Conservation (phyloP, 1,284 basidiomycete species). For the Puccinia horiana region DNA sequence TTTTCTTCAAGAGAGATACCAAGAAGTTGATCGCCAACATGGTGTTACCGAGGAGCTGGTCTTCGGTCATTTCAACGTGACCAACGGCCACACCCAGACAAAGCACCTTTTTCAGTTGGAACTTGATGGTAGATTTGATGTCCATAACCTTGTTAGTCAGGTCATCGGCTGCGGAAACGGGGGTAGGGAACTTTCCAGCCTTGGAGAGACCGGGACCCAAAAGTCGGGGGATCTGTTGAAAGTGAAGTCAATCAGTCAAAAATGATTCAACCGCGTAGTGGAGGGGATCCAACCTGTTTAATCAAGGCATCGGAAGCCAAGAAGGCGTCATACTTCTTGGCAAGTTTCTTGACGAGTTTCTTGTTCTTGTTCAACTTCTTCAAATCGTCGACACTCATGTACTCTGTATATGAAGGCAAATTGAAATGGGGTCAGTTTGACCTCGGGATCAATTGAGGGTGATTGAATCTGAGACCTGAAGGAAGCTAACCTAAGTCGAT, state of each 20-base stretch:
- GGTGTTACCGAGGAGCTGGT: slow-evolving; percentile 93
- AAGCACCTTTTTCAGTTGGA: slow-evolving; percentile 99
- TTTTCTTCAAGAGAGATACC: slow-evolving; percentile 98
- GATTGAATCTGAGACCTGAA: background rate
- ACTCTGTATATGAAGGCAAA: slow-evolving; percentile 42
- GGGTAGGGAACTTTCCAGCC: slow-evolving; percentile 99
- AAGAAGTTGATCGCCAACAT: slow-evolving; percentile 99
- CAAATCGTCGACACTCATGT: slow-evolving; percentile 99
- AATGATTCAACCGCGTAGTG: background rate
- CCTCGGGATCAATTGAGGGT: background rate
- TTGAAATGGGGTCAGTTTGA: background rate
- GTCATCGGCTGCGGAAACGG: slow-evolving; percentile 87
- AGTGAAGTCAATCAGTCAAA: background rate
- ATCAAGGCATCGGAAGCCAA: slow-evolving; percentile 95
- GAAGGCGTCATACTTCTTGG: slow-evolving; percentile 99
- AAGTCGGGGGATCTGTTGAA: slow-evolving; percentile 82
- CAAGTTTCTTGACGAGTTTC: slow-evolving; percentile 99
- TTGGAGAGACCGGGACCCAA: slow-evolving; percentile 99
- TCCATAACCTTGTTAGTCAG: slow-evolving; percentile 87
- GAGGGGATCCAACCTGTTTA: slow-evolving; percentile 69
- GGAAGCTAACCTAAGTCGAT: slow-evolving; percentile 70
- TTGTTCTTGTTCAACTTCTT: slow-evolving; percentile 99
- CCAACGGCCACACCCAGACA: slow-evolving; percentile 98
- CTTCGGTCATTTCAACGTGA: slow-evolving; percentile 95
- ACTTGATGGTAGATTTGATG: slow-evolving; percentile 90